Evolutionary conservation across 1,139 yeast genomes (phyloP).

Genomic region (Yamadazyma dendronema): DNA sequence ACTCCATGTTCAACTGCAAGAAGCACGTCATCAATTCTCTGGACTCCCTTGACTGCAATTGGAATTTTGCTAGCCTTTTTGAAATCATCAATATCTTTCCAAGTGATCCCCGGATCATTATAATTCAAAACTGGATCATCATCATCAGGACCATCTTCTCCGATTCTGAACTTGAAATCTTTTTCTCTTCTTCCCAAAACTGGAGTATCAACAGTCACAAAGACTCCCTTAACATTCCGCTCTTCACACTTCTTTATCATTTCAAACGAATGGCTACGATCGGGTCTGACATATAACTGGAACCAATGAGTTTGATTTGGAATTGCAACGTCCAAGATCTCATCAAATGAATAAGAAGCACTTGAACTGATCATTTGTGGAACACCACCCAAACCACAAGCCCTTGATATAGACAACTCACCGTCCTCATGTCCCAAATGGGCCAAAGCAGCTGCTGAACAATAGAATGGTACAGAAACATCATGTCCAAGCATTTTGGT

Average conservation of each 20-base stretch:
- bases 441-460: constrained; percentile 60
- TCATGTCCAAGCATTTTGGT: constrained; percentile 46
- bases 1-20: constrained; percentile 44
- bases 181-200: constrained; percentile 26
- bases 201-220: constrained; percentile 30
- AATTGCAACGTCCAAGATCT: constrained; percentile 49
- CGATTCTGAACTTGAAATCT: constrained; percentile 20
- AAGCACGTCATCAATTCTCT: constrained; percentile 50
- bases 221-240: constrained; percentile 25
- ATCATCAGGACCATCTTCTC: constrained; percentile 9
- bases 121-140: constrained; percentile 10
- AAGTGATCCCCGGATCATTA: constrained; percentile 16
- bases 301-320: constrained; percentile 27
- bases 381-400: constrained; percentile 43
- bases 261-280: constrained; percentile 18
- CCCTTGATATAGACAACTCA: constrained; percentile 48
- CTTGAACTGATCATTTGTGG: constrained; percentile 59
- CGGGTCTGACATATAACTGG: constrained; percentile 49
- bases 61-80: constrained; percentile 24
- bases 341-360: constrained; percentile 56
- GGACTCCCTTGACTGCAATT: constrained; percentile 50
- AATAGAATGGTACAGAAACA: constrained; percentile 53
- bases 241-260: constrained; percentile 20
- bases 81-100: constrained; percentile 21
- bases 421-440: constrained; percentile 58